phyloP scores from a whole-genome alignment of 805 yeast genomes.

The Metschnikowia chrysomelidarum region DNA sequence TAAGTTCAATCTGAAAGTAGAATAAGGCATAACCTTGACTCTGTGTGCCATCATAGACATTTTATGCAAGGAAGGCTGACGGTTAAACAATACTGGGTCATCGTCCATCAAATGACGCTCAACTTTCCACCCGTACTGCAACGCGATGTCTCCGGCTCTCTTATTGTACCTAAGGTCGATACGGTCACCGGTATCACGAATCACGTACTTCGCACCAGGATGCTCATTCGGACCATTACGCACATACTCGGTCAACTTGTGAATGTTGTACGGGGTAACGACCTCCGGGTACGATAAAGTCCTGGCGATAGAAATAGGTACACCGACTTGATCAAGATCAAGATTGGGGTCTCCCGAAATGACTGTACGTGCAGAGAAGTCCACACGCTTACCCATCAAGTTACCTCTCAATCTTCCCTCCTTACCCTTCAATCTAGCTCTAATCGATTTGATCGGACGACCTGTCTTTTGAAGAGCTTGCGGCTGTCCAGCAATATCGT shows the following conservation, averaged over 20 bases:
- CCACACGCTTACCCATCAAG: slow-evolving; percentile 99
- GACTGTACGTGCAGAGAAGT: slow-evolving; percentile 97
- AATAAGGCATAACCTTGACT: slow-evolving; percentile 97
- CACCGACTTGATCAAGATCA: slow-evolving; percentile 98
- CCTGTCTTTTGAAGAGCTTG: slow-evolving; percentile 98
- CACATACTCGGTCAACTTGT: slow-evolving; percentile 85
- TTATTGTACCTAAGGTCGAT: slow-evolving; percentile 95
- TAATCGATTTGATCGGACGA: slow-evolving; percentile 95
- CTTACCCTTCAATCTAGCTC: slow-evolving; percentile 99
- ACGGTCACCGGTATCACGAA: slow-evolving; percentile 98
- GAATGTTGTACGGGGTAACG: slow-evolving; percentile 96
- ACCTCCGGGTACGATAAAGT: slow-evolving; percentile 95
- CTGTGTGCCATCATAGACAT: slow-evolving; percentile 99
- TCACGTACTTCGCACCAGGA: slow-evolving; percentile 98
- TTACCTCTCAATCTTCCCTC: slow-evolving; percentile 99
- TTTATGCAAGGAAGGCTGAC: slow-evolving; percentile 98
- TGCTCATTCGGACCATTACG: slow-evolving; percentile 99
- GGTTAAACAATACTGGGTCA: slow-evolving; percentile 96
- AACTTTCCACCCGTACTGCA: slow-evolving; percentile 99
- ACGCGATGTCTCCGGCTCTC: slow-evolving; percentile 96
- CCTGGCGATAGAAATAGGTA: slow-evolving; percentile 93
- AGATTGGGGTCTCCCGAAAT: slow-evolving; percentile 99
- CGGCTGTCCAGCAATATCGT: slow-evolving; percentile 99
- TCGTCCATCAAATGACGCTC: slow-evolving; percentile 97
- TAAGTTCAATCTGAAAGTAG: slow-evolving; percentile 92